Evolutionary conservation across 2,329 filamentous ascomycete genomes (phyloP), one percentile per base, ranked within the genome.

Genomic region (Xylariaceae sp.): DNA sequence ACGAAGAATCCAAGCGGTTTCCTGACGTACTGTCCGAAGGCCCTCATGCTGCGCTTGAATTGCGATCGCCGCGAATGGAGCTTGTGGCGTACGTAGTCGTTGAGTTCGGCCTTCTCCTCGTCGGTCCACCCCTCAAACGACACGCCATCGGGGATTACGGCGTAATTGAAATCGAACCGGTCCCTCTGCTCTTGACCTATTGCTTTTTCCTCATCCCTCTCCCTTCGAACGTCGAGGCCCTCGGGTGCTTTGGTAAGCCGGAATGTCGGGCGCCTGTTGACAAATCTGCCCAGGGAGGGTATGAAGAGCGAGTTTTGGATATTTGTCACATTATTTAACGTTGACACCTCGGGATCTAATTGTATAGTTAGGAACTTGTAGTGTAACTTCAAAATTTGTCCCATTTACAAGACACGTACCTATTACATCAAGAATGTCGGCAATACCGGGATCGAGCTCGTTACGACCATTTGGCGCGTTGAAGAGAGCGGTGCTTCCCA

Each of bases 271-370:
- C 87, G 81, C 47, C 91, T 83, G 67, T 96, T 95, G 48, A 96
- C 65, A 65, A 85, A 86, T 56, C 80, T 78, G 41, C 91, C 91
- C n/a, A 96, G 78, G 62, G 92, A 88, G 0, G 91, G 91, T 1
- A 96, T 78, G 73, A 96, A 96, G 9, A 96, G 83, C 0, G 91
- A 95, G 70, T 96, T 96, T 67, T 96, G 91, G 19, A 96, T 87
- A 67, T 96, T 96, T 43, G 90, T 96, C 9, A 96, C 81, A 14
- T 90, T 93, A 0, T 90, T 91, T 2, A 96, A 77, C 0, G 91
- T 91, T 37, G 90, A 86, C 2, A 96, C 87, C 74, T 96, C 90
- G 42, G 91, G 90, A 66, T 96, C 91, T 92, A 61, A 5, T 23
- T 12, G 21, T 46, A 2, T 7, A 26, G 29, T 18, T 7, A 23